These are phyloP conservation scores for Euclidium syriacum DNA, from an alignment of 345 rosid species.

Conservation along the genomic window DNA sequence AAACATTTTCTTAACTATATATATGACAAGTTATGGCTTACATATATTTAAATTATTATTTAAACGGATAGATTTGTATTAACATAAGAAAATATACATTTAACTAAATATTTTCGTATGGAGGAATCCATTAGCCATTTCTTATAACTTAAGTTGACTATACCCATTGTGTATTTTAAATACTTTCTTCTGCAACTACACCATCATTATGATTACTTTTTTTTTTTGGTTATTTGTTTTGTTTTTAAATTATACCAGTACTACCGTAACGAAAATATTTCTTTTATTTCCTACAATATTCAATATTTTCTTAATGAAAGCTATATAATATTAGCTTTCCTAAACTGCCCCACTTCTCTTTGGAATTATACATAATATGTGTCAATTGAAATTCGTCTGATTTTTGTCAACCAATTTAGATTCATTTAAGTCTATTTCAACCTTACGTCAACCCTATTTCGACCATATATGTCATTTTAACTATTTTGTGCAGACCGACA, in stretches of 20 bases:
- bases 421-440: not conserved
- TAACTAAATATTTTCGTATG: not conserved
- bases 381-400: not conserved
- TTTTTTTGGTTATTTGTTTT: too few relatives aligned
- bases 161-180: constrained; percentile 4
- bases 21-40: constrained; percentile 4
- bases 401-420: constrained; percentile 7
- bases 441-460: constrained; percentile 24
- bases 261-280: not conserved
- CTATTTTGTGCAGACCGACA: not conserved
- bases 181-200: constrained; percentile 11
- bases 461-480: constrained; percentile 10
- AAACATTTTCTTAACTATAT: not conserved
- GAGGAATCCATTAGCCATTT: constrained; percentile 28
- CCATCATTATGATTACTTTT: not conserved
- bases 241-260: not conserved
- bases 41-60: not conserved
- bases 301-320: not conserved
- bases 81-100: not conserved
- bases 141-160: constrained; percentile 11
- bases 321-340: not conserved
- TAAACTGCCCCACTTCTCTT: constrained; percentile 15
- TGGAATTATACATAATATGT: constrained; percentile 1
- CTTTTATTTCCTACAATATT: not conserved
- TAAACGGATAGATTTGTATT: too few relatives aligned